Base-by-base conservation (phyloP, 176 grass and related monocot species). In the Aechmea fasciata region DNA sequence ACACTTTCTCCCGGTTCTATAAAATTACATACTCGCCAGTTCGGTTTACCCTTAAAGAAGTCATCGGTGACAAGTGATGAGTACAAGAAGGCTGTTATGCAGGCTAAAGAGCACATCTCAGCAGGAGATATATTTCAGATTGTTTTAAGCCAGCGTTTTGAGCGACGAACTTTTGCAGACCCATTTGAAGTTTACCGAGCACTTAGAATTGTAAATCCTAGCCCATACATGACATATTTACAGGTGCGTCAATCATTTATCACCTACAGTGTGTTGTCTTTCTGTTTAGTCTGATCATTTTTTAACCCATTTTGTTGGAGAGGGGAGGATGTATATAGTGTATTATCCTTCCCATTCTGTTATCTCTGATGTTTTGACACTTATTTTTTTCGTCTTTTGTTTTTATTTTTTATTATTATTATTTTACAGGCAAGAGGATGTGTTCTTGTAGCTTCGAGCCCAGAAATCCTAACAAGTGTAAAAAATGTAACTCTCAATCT, bases 121-220 rank as follows among this genome's bases (percentile, higher is more conserved):
- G 81, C 88, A 13, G 93, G 86, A 67, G 93, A 97, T 18, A 92
- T 97, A 71, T 97, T 97, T 74, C 93, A 97, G 85, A 83, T 92
- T 10, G 88, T 97, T 50, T 25, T 97, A 50, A 97, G 93, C 63
- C 93, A 92, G 55, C 81, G 88, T 48, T 97, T 92, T 52, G 89
- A 97, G 86, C 85, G 86, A 48, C 79, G 86, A 1, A 97, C 93
- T 48, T 87, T 92, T 54, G 84, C 77, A 14, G 81, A 89, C 49
- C 93, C 93, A 47, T 97, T 97, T 90, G 93, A 92, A 80, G 86
- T 97, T 59, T 97, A 92, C 63, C 85, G 89, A 13, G 83, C 93
- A 55, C 70, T 97, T 22, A 87, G 89, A 41, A 81, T 97, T 61
- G 89, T 92, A 49, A 97, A 97, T 48, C 93, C 93, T 49, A 97